These are phyloP conservation scores for Metschnikowia lunata DNA, from an alignment of 805 yeast species.

Conservation along the genomic window DNA sequence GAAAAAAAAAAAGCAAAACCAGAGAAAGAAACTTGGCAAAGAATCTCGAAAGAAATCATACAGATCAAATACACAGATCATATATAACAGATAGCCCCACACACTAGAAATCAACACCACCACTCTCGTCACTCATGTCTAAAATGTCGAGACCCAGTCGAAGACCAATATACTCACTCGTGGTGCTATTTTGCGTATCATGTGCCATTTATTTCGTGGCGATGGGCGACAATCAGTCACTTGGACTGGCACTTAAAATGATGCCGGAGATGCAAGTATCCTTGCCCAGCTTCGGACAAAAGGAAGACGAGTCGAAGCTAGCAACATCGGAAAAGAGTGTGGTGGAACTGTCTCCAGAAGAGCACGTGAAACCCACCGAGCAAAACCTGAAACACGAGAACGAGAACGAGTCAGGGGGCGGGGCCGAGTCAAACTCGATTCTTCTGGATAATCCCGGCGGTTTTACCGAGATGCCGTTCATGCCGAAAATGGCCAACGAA, in stretches of 20 bases:
- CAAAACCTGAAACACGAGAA: background rate
- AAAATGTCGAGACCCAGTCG: slow-evolving; percentile 6
- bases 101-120: too few species aligned
- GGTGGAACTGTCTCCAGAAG: background rate
- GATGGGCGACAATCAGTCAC: slow-evolving; percentile 13
- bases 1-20: too few species aligned
- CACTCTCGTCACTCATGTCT: too few species aligned
- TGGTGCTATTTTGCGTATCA: slow-evolving; percentile 12
- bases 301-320: background rate
- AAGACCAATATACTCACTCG: slow-evolving; percentile 13
- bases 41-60: too few species aligned
- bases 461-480: slow-evolving; percentile 52
- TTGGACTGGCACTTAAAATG: slow-evolving; percentile 8
- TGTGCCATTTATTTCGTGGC: slow-evolving; percentile 19
- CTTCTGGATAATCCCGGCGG: slow-evolving; percentile 1
- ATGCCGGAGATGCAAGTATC: background rate
- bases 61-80: too few species aligned
- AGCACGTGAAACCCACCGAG: background rate
- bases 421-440: background rate
- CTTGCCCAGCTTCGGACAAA: background rate
- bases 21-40: too few species aligned
- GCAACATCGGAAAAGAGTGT: background rate
- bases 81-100: too few species aligned
- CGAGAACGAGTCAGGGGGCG: background rate
- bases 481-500: slow-evolving; percentile 93